Conservation (phyloP, 805 yeast genomes). For the Pichia phayaonensis region DNA sequence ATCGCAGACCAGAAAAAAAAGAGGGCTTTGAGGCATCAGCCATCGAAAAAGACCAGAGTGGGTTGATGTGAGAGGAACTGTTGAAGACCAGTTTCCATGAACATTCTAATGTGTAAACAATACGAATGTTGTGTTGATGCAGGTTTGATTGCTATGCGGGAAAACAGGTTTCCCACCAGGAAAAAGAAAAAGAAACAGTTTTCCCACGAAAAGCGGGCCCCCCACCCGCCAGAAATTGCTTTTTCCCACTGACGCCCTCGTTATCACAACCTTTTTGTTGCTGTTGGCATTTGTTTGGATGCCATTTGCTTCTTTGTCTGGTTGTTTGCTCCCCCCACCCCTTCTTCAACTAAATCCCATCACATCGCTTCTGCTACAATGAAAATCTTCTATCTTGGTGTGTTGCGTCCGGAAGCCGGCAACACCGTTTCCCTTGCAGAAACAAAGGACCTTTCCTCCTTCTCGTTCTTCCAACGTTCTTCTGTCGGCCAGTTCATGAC, state of each 20-base stretch:
- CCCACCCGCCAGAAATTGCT: no score
- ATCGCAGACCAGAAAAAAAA: neutral
- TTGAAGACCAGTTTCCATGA: neutral
- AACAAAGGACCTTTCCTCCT: constrained; percentile 76
- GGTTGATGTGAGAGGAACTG: neutral
- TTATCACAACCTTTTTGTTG: no score
- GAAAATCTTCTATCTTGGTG: constrained; percentile 90
- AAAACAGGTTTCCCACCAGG: neutral
- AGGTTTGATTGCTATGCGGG: neutral
- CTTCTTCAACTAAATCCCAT: neutral
- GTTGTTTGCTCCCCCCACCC: neutral
- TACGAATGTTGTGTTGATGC: neutral
- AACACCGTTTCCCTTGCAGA: constrained; percentile 70
- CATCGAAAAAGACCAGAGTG: neutral
- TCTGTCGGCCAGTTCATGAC: constrained; percentile 90
- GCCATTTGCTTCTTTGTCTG: neutral
- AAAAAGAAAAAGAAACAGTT: no score
- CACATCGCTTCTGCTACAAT: constrained; percentile 31
- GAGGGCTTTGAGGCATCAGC: neutral
- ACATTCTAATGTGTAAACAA: no score
- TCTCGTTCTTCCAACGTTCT: constrained; percentile 73
- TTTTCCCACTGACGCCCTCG: neutral
- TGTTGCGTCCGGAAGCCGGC: constrained; percentile 48
- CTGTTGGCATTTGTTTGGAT: neutral
- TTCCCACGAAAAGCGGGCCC: no score